Evolutionary conservation across 164 flowering plant species (phyloP).

Genomic region (Buxus sempervirens): DNA sequence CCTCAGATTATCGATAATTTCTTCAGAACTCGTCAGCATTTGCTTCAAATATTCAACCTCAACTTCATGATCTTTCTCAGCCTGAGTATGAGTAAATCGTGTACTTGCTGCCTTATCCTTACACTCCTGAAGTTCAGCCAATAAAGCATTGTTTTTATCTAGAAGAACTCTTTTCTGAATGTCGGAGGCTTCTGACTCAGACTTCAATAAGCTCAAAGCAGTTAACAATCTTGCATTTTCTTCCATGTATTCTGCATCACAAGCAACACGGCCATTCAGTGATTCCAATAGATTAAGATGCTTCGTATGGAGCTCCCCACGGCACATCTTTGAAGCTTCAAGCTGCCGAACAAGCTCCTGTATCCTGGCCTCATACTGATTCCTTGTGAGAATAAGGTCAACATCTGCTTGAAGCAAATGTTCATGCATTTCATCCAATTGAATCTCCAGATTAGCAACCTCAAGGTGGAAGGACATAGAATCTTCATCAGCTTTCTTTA

Average conservation of each 20-base stretch:
- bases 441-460: constrained; percentile 36
- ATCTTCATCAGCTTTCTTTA: constrained; percentile 31
- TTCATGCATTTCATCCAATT: constrained; percentile 42
- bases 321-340: constrained; percentile 25
- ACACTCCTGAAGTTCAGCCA: constrained; percentile 39
- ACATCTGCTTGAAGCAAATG: constrained; percentile 52
- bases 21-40: constrained; percentile 30
- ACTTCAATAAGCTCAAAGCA: constrained; percentile 37
- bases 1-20: constrained; percentile 39
- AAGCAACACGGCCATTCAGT: constrained; percentile 35
- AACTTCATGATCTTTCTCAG: constrained; percentile 23
- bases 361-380: constrained; percentile 36
- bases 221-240: constrained; percentile 43
- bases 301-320: constrained; percentile 40
- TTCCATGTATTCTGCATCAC: constrained; percentile 40
- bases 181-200: constrained; percentile 43
- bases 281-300: constrained; percentile 34
- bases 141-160: constrained; percentile 23
- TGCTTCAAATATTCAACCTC: constrained; percentile 44
- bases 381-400: constrained; percentile 32
- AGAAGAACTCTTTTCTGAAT: constrained; percentile 32
- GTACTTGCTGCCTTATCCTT: constrained; percentile 24
- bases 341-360: constrained; percentile 44
- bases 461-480: constrained; percentile 22
- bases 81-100: constrained; percentile 21